Conservation (phyloP, 23 red algal species). For the Rhodosorus marinus region DNA sequence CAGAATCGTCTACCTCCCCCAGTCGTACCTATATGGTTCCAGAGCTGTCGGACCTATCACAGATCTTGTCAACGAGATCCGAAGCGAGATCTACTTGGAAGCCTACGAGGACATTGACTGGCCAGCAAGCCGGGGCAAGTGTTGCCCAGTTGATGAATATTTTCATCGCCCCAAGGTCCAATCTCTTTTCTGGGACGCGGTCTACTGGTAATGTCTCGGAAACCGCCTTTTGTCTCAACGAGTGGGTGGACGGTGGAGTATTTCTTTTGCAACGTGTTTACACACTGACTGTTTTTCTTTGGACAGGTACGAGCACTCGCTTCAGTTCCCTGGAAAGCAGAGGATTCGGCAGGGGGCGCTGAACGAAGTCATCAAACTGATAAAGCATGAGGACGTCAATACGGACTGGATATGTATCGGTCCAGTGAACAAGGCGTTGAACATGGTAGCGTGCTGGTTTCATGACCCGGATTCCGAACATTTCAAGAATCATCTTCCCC, state of each 20-base stretch:
- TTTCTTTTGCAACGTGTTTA: neutral
- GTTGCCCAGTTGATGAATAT: slow-evolving; percentile 68
- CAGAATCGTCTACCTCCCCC: slow-evolving; percentile 80
- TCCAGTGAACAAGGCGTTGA: slow-evolving; percentile 96
- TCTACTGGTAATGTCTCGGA: slow-evolving; percentile 37
- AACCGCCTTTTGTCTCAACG: no score
- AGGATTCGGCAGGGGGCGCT: slow-evolving; percentile 25
- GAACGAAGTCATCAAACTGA: slow-evolving; percentile 36
- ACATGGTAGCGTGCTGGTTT: slow-evolving; percentile 71
- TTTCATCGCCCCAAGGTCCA: slow-evolving; percentile 63
- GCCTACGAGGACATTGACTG: slow-evolving; percentile 54
- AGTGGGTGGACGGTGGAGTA: no score
- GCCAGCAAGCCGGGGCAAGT: slow-evolving; percentile 30
- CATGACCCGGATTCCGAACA: slow-evolving; percentile 37
- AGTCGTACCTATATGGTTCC: slow-evolving; percentile 85
- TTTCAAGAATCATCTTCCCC: slow-evolving; percentile 34
- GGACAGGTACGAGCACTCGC: no score
- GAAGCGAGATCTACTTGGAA: slow-evolving; percentile 66
- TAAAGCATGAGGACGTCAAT: slow-evolving; percentile 57
- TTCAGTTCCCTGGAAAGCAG: slow-evolving; percentile 53
- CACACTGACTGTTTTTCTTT: no score
- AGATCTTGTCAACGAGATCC: slow-evolving; percentile 27
- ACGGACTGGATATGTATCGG: slow-evolving; percentile 83
- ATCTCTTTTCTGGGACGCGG: slow-evolving; percentile 50
- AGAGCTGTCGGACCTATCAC: slow-evolving; percentile 32